Percentiles rank a stretch among this genome's conserved stretches.
Conservation (phyloP, 73 alveolate genomes). For the Uronychia setigera region DNA sequence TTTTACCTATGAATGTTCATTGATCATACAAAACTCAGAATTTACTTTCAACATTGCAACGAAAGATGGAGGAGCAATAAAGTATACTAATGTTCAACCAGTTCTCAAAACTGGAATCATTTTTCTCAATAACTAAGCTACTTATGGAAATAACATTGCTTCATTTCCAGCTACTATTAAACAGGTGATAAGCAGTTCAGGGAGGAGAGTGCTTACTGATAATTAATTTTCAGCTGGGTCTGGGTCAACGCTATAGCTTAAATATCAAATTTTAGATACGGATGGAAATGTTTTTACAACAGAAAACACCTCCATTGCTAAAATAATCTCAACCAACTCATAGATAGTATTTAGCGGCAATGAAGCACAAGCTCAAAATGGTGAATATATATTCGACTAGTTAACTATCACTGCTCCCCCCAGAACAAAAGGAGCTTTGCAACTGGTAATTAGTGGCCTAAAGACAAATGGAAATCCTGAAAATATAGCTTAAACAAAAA, state of each 20-base stretch:
- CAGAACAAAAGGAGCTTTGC: neutral
- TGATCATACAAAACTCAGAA: neutral
- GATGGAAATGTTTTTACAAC: neutral
- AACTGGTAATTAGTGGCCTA: neutral
- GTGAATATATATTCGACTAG: neutral
- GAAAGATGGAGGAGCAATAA: conserved; percentile 2
- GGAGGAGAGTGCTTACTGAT: neutral
- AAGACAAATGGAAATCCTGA: neutral
- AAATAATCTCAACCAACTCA: neutral
- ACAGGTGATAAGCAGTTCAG: neutral
- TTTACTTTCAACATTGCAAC: neutral
- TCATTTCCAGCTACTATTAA: neutral
- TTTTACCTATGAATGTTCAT: neutral
- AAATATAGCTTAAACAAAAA: neutral
- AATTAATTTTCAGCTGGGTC: no score
- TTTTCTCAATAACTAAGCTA: neutral
- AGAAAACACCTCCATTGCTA: neutral
- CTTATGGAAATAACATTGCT: neutral
- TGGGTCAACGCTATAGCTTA: neutral
- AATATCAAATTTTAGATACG: neutral
- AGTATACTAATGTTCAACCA: neutral
- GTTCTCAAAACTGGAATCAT: neutral
- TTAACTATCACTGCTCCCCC: neutral
- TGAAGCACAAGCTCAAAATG: neutral
- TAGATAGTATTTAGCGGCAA: neutral